These are phyloP conservation scores for Globisporangium carolinianum DNA, from an alignment of 352 stramenopile species.

Conservation along the genomic window DNA sequence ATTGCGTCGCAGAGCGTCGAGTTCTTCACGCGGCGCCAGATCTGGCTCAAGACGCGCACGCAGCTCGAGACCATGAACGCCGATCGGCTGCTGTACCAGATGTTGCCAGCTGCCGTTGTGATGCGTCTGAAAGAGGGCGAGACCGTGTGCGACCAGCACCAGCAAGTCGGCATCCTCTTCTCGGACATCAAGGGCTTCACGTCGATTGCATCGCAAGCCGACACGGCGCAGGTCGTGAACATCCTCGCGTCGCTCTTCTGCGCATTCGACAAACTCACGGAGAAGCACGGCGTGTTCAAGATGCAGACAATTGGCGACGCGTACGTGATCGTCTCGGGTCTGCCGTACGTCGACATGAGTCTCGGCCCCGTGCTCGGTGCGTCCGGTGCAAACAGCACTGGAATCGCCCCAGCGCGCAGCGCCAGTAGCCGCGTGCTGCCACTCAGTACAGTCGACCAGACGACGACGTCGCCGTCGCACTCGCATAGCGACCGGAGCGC, in stretches of 20 bases:
- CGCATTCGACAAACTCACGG: slow-evolving; percentile 88
- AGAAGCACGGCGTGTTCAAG: slow-evolving; percentile 91
- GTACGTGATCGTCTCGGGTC: slow-evolving; percentile 86
- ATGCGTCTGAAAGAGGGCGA: slow-evolving; percentile 83
- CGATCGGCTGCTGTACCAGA: slow-evolving; percentile 79
- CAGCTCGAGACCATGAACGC: slow-evolving; percentile 83
- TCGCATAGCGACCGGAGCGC: slow-evolving; percentile 4
- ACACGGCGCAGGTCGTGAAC: slow-evolving; percentile 84
- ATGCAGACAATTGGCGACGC: slow-evolving; percentile 92
- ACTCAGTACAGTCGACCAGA: slow-evolving; percentile 17
- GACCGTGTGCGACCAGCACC: slow-evolving; percentile 79
- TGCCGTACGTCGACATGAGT: slow-evolving; percentile 86
- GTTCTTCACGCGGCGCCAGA: slow-evolving; percentile 78
- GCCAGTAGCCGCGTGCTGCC: slow-evolving; percentile 50
- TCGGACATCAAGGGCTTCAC: slow-evolving; percentile 91
- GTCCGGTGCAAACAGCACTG: slow-evolving; percentile 10
- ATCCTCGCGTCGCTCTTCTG: slow-evolving; percentile 90
- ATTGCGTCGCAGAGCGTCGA: slow-evolving; percentile 76
- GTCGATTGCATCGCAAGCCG: slow-evolving; percentile 78
- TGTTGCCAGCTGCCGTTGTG: slow-evolving; percentile 77
- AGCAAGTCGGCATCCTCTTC: slow-evolving; percentile 87
- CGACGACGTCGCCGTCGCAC: not conserved
- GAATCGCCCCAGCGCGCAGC: slow-evolving; percentile 4
- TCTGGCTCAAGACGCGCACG: slow-evolving; percentile 80
- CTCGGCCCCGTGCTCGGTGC: slow-evolving; percentile 40